phyloP scores from a whole-genome alignment of 106 monocot species.

The Dendrobium huoshanense region DNA sequence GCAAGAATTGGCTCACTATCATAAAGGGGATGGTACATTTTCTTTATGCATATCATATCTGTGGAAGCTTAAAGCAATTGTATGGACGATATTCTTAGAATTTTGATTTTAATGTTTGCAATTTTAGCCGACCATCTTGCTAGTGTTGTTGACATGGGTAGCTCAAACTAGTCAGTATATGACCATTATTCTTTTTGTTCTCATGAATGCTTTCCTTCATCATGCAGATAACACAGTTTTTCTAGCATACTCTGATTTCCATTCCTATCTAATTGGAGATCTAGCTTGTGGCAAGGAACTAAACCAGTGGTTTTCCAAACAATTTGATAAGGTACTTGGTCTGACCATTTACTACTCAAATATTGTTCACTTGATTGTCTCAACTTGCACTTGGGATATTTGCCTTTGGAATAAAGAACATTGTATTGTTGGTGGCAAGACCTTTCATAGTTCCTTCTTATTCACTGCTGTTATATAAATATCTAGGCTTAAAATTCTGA shows the following conservation, averaged over 20 bases:
- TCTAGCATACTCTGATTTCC: conserved; percentile 82
- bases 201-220: conserved; percentile 11
- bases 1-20: conserved; percentile 88
- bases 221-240: conserved; percentile 73
- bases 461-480: background rate
- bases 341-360: background rate
- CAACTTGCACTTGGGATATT: background rate
- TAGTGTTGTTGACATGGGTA: background rate
- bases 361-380: background rate
- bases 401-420: background rate
- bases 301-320: conserved; percentile 89
- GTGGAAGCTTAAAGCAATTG: background rate
- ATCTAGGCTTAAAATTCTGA: background rate
- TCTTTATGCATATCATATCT: background rate
- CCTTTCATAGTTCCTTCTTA: background rate
- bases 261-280: conserved; percentile 64
- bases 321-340: conserved; percentile 78
- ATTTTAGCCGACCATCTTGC: background rate
- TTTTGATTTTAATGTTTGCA: background rate
- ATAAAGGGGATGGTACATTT: conserved; percentile 67
- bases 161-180: background rate
- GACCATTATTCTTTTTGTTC: conserved; percentile 2
- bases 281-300: conserved; percentile 80
- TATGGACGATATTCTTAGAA: background rate
- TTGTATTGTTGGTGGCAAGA: background rate